Conservation (phyloP, 2,329 filamentous ascomycete genomes). For the Neodidymelliopsis sp. region DNA sequence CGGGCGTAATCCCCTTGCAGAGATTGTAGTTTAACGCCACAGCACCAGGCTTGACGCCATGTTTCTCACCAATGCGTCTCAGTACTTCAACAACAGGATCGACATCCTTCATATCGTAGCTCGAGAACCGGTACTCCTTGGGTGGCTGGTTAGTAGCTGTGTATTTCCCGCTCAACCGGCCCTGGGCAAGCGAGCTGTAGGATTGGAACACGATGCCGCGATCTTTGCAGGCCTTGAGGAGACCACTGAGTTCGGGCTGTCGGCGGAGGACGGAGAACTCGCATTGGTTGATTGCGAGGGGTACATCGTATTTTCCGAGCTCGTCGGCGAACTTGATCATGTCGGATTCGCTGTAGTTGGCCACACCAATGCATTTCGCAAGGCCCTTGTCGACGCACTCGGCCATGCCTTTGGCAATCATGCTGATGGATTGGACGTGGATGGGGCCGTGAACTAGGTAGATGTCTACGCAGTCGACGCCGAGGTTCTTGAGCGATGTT, state of each 20-base stretch:
- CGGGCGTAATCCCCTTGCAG: slow-evolving; percentile 54
- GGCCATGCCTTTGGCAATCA: slow-evolving; percentile 52
- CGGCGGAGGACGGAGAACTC: slow-evolving; percentile 55
- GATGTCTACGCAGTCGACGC: slow-evolving; percentile 53
- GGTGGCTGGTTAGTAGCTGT: slow-evolving; percentile 48
- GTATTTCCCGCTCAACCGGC: slow-evolving; percentile 42
- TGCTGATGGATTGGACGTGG: slow-evolving; percentile 50
- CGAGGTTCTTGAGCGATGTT: slow-evolving; percentile 49
- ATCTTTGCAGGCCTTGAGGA: slow-evolving; percentile 47
- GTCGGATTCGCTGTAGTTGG: slow-evolving; percentile 49
- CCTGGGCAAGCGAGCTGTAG: slow-evolving; percentile 53
- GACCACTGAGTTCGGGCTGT: slow-evolving; percentile 50
- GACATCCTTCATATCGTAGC: slow-evolving; percentile 55
- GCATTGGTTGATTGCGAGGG: slow-evolving; percentile 56
- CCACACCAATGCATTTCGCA: slow-evolving; percentile 53
- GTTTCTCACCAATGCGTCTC: slow-evolving; percentile 47
- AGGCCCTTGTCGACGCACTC: slow-evolving; percentile 54
- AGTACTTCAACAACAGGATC: slow-evolving; percentile 50
- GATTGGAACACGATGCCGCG: slow-evolving; percentile 54
- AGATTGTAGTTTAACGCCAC: slow-evolving; percentile 57
- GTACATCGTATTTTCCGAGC: slow-evolving; percentile 28
- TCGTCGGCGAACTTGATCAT: slow-evolving; percentile 21
- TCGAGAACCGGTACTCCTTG: slow-evolving; percentile 50
- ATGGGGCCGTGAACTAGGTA: slow-evolving; percentile 56
- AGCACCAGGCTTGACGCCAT: slow-evolving; percentile 45